Conservation (phyloP, 305 asterid genomes). For the Fraxinus nigra region DNA sequence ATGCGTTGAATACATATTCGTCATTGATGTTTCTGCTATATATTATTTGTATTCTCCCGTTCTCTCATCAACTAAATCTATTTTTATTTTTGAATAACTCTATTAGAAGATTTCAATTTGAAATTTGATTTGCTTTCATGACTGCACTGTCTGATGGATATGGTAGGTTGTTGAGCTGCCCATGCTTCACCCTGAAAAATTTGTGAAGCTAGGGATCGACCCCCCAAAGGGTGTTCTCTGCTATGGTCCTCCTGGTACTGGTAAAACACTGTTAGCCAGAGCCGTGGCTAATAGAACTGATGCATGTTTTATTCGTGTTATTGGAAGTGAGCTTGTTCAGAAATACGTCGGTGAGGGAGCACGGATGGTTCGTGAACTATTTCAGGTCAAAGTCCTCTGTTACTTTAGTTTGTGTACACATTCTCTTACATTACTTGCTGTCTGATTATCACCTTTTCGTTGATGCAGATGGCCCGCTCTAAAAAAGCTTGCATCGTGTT, state of each 20-base stretch:
- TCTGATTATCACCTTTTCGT: constrained; percentile 13
- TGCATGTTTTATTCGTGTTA: constrained; percentile 94
- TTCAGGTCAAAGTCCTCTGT: constrained; percentile 51
- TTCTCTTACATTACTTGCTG: not conserved
- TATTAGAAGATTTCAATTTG: not conserved
- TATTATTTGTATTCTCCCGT: not conserved
- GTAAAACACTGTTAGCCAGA: constrained; percentile 82
- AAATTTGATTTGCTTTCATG: not conserved
- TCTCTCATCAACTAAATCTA: not conserved
- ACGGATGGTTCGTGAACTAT: constrained; percentile 96
- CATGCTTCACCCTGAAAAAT: constrained; percentile 97
- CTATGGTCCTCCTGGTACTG: constrained; percentile 98
- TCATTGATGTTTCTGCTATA: not conserved
- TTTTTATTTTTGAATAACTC: not conserved
- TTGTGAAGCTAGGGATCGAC: constrained; percentile 93
- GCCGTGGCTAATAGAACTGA: constrained; percentile 97
- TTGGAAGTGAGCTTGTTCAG: constrained; percentile 96
- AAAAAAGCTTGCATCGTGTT: constrained; percentile 97
- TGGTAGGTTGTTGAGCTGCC: constrained; percentile 92
- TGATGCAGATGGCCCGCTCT: constrained; percentile 90
- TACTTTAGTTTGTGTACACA: not conserved
- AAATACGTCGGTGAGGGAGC: constrained; percentile 99
- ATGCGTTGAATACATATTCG: not conserved
- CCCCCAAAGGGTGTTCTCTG: constrained; percentile 99
- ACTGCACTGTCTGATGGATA: constrained; percentile 2